Evolutionary conservation across 2,329 filamentous ascomycete genomes (phyloP), one percentile per base, ranked within the genome.

Genomic region (Fusarium duplospermum): DNA sequence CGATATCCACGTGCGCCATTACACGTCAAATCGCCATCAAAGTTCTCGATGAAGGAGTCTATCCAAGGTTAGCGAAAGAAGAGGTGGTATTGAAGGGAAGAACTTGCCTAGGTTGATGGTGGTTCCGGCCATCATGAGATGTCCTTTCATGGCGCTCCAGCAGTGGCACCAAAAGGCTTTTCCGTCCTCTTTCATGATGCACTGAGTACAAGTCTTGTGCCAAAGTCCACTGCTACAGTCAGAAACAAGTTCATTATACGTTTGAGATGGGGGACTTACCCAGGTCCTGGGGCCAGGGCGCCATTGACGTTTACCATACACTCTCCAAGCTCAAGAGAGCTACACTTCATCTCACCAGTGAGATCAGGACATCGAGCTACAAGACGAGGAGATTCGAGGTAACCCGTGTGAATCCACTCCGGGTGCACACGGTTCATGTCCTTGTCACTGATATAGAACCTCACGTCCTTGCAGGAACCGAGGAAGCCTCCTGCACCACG

Each of bases 291-390:
- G 8, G 47, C 29, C 0, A 77, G 57, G 11, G 60, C 47, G 18
- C 75, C 75, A 10, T 67, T 42, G 3, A 45, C 11, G 42, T 77
- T 77, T 7, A 59, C 29, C 20, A 77, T 42, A 8, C 75, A 77
- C 6, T 70, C 62, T 8, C 71, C 71, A 16, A 77, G 38, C 20
- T 66, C 33, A n/a, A 77, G 52, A 59, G 58, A 70, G 9, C 69
- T 73, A 24, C 75, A 77, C 6, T 45, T 20, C 31, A 64, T 58
- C 4, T 73, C 64, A 3, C 75, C 70, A 10, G 45, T 20, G 16
- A 66, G 52, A 47, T 70, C 67, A 0, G 58, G 63, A 29, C 75
- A 77, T 0, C 68, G 54, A 0, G 75, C 75, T 0, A 72, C 66
- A 1, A 76, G 69, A 50, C 65, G 52, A 0, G 75, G 75, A 0